These are phyloP conservation scores for Colletotrichum orchidophilum DNA, from an alignment of 2,329 filamentous ascomycete genomes.

Conservation along the genomic window DNA sequence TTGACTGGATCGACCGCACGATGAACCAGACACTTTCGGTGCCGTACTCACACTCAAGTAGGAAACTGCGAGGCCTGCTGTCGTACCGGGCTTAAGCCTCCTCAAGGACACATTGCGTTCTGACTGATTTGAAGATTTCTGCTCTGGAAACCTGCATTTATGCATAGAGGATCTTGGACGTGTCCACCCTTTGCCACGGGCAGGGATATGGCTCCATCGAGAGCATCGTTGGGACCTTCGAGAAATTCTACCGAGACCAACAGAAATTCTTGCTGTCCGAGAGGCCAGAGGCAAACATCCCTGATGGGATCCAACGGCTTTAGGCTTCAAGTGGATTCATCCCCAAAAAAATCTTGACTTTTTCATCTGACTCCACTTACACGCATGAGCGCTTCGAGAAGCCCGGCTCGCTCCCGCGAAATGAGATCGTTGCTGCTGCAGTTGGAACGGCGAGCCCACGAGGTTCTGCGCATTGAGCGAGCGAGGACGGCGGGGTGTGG, in stretches of 20 bases:
- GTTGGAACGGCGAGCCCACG: background rate
- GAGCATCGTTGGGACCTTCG: background rate
- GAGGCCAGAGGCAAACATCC: background rate
- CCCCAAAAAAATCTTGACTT: background rate
- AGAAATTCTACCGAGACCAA: background rate
- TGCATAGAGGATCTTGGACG: background rate
- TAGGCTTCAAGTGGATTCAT: slow-evolving; percentile 5
- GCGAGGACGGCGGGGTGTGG: background rate
- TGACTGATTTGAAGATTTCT: too few relatives aligned
- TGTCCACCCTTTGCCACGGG: background rate
- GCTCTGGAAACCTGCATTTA: too few relatives aligned
- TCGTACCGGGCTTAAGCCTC: background rate
- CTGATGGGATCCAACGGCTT: background rate
- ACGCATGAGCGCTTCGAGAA: background rate
- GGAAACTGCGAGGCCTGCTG: background rate
- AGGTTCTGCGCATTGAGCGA: background rate
- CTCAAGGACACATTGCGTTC: too few relatives aligned
- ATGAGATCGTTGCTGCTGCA: background rate
- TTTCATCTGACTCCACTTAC: background rate
- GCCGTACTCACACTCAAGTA: background rate
- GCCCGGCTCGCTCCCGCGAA: slow-evolving; percentile 13
- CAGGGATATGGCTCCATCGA: background rate
- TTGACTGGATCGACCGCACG: too few relatives aligned
- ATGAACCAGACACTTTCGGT: background rate
- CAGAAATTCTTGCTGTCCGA: background rate